These are phyloP conservation scores for Sphenostylis stenocarpa DNA, from an alignment of 306 rosid species.

Conservation along the genomic window DNA sequence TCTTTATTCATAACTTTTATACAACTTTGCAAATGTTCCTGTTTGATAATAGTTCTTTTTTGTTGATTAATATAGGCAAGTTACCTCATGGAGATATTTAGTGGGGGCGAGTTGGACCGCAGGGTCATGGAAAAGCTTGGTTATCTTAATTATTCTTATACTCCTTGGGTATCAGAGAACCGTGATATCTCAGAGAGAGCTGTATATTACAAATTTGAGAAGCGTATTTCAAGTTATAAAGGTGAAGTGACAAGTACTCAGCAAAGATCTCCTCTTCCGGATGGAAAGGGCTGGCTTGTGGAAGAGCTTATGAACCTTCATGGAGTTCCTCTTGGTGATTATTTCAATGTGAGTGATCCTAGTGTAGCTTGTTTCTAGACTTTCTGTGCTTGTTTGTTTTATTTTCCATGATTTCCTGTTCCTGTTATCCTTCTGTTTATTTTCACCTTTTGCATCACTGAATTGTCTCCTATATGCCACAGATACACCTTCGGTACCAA, in stretches of 20 bases:
- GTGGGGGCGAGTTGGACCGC: slow-evolving; percentile 79
- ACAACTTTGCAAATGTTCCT: background rate
- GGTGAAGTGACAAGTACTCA: slow-evolving; percentile 90
- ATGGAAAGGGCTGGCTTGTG: slow-evolving; percentile 79
- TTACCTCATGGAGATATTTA: slow-evolving; percentile 75
- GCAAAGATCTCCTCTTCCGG: slow-evolving; percentile 59
- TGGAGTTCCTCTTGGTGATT: slow-evolving; percentile 88
- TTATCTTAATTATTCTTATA: slow-evolving; percentile 68
- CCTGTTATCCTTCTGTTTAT: slow-evolving; percentile 15
- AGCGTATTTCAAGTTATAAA: slow-evolving; percentile 66
- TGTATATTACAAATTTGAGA: slow-evolving; percentile 72
- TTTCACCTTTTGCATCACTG: slow-evolving; percentile 27
- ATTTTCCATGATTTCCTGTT: slow-evolving; percentile 20
- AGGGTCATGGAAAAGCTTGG: slow-evolving; percentile 88
- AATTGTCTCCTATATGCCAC: slow-evolving; percentile 36
- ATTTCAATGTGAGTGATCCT: slow-evolving; percentile 65
- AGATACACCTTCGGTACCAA: slow-evolving; percentile 88
- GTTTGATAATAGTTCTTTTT: slow-evolving; percentile 29
- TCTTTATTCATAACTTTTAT: background rate
- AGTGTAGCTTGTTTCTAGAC: slow-evolving; percentile 17
- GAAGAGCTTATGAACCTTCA: slow-evolving; percentile 91
- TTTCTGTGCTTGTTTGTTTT: slow-evolving; percentile 17
- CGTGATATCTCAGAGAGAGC: slow-evolving; percentile 77
- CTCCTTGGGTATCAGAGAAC: slow-evolving; percentile 93
- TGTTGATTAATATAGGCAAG: slow-evolving; percentile 52